These are phyloP conservation scores for Scortechinia acanthostroma DNA, from an alignment of 2,329 filamentous ascomycete genomes.

Conservation along the genomic window DNA sequence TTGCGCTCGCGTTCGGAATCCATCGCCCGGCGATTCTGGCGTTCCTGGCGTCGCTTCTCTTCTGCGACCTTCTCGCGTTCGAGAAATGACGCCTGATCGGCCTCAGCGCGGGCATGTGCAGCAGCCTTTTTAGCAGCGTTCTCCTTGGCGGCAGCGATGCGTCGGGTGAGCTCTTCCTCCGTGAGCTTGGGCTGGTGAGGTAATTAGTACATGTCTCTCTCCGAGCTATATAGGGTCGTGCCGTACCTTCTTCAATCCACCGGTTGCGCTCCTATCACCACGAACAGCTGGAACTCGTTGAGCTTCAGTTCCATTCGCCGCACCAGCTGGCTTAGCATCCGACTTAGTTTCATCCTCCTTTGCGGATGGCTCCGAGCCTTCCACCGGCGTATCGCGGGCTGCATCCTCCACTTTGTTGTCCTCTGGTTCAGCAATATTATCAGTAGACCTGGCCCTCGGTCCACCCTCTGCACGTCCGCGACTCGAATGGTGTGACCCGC, in stretches of 20 bases:
- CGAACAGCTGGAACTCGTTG: neutral
- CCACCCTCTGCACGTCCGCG: neutral
- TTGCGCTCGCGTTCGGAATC: conserved; percentile 56
- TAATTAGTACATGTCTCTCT: neutral
- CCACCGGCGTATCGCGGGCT: neutral
- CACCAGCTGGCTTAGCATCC: neutral
- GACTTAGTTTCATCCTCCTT: neutral
- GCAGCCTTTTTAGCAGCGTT: neutral
- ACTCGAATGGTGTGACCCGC: conserved; percentile 5
- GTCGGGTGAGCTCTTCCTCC: neutral
- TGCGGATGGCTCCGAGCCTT: neutral
- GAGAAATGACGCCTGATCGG: neutral
- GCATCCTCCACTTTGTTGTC: neutral
- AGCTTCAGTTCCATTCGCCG: neutral
- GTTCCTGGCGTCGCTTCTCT: conserved; percentile 12
- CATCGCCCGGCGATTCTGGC: conserved; percentile 44
- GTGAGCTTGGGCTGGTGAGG: neutral
- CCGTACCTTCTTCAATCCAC: neutral
- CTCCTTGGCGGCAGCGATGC: conserved; percentile 1
- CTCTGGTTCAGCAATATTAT: neutral
- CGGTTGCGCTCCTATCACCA: neutral
- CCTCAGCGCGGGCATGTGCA: neutral
- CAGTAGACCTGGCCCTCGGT: neutral
- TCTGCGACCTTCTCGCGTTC: neutral
- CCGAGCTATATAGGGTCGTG: no score